Evolutionary conservation across 1,139 yeast genomes (phyloP), one percentile per base, ranked within the genome.

Genomic region (Pichia sp.): DNA sequence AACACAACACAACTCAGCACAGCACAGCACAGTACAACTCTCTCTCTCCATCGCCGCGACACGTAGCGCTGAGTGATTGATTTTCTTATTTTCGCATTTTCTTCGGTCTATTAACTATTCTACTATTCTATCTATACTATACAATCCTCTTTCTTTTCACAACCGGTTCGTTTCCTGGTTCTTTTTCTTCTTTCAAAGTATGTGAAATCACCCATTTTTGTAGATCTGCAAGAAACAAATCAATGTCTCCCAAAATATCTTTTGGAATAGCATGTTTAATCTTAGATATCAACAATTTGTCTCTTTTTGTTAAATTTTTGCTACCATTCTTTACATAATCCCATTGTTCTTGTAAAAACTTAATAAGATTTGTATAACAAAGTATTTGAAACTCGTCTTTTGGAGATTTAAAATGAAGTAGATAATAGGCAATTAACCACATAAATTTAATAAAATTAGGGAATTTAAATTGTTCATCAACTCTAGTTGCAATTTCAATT

Each of bases 381-480:
- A 45, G 38, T 6, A 41, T 16, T 28, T 53, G 52, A 13, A 45
- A 30, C 6, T 29, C 41, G 31, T 34, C 42, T 8, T 46, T n/a
- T 33, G 60, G 3, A 44, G 13, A 34, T 60, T 62, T 1, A 11
- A 20, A 33, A 29, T 66, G 63, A 41, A 55, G 49, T 41, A 69
- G 67, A 50, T 68, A 71, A 64, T 68, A 68, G 11, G 74, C 72
- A 5, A 82, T 65, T 21, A 77, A 65, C 89, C 93, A 83, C 57
- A 86, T 61, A 4, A 84, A 80, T 47, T 69, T 74, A 46, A 79
- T 74, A 55, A 87, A 86, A 60, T 73, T 71, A 0, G 96, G 96
- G 55, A 84, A 88, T 36, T 86, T 69, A 61, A 80, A 88, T 51
- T 76, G 78, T 41, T 77, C 69, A 0, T 91, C 89, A 1, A 88